Evolutionary conservation across 495 filamentous ascomycete genomes (phyloP), one percentile per base, ranked within the genome.

Genomic region (Aspergillus avenaceus): DNA sequence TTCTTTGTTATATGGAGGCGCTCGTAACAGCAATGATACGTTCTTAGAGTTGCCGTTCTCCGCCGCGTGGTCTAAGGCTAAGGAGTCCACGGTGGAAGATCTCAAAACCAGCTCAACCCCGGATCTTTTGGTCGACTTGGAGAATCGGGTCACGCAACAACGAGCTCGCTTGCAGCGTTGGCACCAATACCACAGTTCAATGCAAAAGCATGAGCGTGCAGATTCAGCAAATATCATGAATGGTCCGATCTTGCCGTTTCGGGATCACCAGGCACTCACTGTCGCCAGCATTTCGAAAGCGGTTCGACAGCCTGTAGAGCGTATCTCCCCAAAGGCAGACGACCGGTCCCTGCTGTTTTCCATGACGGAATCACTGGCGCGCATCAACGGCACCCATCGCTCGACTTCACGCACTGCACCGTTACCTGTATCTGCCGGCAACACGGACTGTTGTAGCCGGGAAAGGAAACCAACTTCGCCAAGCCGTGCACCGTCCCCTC

Each of bases 1-100:
- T 29, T 65, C 75, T 13, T 58, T 95, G 18, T 64, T 90, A 0
- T 73, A 83, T 38, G 87, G 85, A 0, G 87, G 88, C 31, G 73
- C 68, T 23, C 66, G 69, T n/a, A 66, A 72, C 19, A 70, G 65
- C 45, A 79, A 74, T 16, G 86, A 91, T 54, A 73, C 76, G 3
- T 73, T 91, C 26, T 64, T 95, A 6, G 76, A 80, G 19, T 70
- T 73, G 12, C 70, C 78, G 0, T 92, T 91, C 50, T 73, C 84
- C 9, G 69, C 80, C 16, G 77, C 89, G 5, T 92, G 85, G 87
- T 54, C 70, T 3, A 75, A 76, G 37, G 78, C 85, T 2, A 73
- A 80, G 24, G 57, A 74, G 25, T 83, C 80, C 0, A 74, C 71
- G 8, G 63, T 83, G 18, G 64, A 69, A 7, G 74, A 80, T 52